Evolutionary conservation across 345 rosid species (phyloP).

Genomic region (Linum usitatissimum): DNA sequence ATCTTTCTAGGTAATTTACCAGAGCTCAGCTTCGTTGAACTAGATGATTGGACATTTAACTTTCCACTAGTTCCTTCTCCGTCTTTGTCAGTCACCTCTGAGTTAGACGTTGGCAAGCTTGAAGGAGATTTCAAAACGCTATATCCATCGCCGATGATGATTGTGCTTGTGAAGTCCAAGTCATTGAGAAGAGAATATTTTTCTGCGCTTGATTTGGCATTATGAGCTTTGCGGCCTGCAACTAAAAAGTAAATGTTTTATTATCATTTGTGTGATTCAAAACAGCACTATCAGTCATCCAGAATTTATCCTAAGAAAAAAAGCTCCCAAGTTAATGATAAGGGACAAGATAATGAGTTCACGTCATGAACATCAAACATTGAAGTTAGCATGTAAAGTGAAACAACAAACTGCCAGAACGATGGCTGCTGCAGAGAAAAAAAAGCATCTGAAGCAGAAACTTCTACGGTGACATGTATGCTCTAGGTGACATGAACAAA

Average conservation of each 20-base stretch:
- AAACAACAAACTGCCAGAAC: too few species aligned
- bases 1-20: constrained; percentile 18
- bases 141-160: constrained; percentile 48
- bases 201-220: constrained; percentile 19
- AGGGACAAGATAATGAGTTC: neutral
- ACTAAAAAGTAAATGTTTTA: constrained; percentile 3
- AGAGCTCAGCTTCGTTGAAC: constrained; percentile 15
- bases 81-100: constrained; percentile 18
- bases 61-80: constrained; percentile 17
- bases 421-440: too few species aligned
- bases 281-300: neutral
- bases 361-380: neutral
- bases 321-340: neutral
- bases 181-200: constrained; percentile 27
- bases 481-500: neutral
- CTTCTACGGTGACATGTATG: too few species aligned
- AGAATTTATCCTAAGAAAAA: neutral
- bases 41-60: constrained; percentile 24
- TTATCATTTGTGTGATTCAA: neutral
- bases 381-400: neutral
- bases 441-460: too few species aligned
- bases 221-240: constrained; percentile 40
- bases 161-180: constrained; percentile 47
- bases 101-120: constrained; percentile 16
- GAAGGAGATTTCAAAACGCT: constrained; percentile 43